Conservation (phyloP, 345 rosid species). For the Linum lewisii region DNA sequence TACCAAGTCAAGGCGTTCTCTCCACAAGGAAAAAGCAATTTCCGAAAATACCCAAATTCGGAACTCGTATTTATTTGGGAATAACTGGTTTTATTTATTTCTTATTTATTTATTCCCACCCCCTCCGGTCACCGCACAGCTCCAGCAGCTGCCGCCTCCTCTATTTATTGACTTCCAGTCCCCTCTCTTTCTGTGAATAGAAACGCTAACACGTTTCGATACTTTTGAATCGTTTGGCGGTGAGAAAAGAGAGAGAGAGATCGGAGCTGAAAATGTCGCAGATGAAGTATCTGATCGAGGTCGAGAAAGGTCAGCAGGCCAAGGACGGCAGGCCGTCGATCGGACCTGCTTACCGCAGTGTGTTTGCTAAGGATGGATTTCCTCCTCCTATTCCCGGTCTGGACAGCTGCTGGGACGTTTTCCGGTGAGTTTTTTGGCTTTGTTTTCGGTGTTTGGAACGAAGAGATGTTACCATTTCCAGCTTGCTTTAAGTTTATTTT, state of each 20-base stretch:
- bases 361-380: slow-evolving; percentile 64
- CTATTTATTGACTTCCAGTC: not conserved
- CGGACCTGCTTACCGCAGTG: slow-evolving; percentile 81
- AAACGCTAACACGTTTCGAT: not conserved
- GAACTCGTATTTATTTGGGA: too few relatives aligned
- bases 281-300: slow-evolving; percentile 53
- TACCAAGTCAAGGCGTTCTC: too few relatives aligned
- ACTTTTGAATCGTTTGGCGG: not conserved
- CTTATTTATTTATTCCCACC: too few relatives aligned
- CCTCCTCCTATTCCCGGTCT: slow-evolving; percentile 61
- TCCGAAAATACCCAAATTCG: too few relatives aligned
- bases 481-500: not conserved
- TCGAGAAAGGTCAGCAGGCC: slow-evolving; percentile 63
- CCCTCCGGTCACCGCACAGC: not conserved
- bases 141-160: not conserved
- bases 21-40: too few relatives aligned
- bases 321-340: slow-evolving; percentile 55
- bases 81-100: too few relatives aligned
- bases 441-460: not conserved
- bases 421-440: slow-evolving; percentile 43
- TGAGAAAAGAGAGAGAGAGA: not conserved
- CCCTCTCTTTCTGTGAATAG: not conserved
- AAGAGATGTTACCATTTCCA: not conserved
- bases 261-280: slow-evolving; percentile 13
- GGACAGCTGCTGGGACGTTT: slow-evolving; percentile 92